These are phyloP conservation scores for Colletotrichum godetiae DNA, from an alignment of 2,329 filamentous ascomycete species.

Conservation along the genomic window DNA sequence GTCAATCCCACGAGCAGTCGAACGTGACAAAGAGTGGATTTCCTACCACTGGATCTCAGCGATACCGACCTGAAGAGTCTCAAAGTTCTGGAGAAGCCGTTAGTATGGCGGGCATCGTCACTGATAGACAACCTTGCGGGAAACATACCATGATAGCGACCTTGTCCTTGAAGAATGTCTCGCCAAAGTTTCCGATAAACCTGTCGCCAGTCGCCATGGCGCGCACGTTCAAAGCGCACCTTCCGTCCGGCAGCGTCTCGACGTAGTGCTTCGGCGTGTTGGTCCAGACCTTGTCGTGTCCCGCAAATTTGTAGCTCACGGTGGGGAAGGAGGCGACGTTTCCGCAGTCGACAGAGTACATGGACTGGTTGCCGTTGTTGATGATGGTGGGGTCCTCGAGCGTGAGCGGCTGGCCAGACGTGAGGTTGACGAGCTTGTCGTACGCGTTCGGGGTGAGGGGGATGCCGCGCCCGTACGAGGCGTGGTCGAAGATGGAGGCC, in stretches of 20 bases:
- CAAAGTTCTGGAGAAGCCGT: background rate
- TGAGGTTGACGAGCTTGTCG: constrained; percentile 33
- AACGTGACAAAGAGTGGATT: background rate
- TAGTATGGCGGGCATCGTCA: background rate
- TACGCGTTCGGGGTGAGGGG: constrained; percentile 36
- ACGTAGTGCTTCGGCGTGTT: constrained; percentile 35
- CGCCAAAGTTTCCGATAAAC: constrained; percentile 39
- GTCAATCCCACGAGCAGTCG: background rate
- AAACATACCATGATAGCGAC: constrained; percentile 26
- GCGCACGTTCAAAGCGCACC: constrained; percentile 37
- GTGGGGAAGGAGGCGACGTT: constrained; percentile 6
- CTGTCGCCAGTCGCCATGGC: constrained; percentile 31
- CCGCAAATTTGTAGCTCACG: background rate
- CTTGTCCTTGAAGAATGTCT: constrained; percentile 38
- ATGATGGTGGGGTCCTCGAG: constrained; percentile 27
- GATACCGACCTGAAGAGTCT: background rate
- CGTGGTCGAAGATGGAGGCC: constrained; percentile 38
- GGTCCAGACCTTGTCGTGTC: constrained; percentile 30
- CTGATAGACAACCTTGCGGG: background rate
- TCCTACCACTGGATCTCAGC: background rate
- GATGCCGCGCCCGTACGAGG: constrained; percentile 35
- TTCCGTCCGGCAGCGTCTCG: constrained; percentile 30
- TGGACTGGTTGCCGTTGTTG: constrained; percentile 37
- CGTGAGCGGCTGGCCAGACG: constrained; percentile 26
- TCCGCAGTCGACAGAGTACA: constrained; percentile 36